Evolutionary conservation across 331 rosid genomes (phyloP).

Genomic region (Saraca asoca): DNA sequence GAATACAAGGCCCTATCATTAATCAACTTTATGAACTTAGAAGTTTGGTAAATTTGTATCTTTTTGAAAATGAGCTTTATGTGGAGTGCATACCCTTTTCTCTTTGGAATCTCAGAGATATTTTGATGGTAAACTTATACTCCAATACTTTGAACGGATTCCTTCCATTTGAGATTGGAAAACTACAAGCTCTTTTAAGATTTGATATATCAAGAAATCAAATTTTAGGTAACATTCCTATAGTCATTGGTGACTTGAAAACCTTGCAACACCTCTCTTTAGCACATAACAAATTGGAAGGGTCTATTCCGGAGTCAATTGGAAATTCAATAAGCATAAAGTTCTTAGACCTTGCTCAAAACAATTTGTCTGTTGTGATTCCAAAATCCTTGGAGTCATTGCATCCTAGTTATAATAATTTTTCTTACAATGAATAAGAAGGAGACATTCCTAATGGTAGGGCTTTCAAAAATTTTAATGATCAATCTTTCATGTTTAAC

Average conservation of each 20-base stretch:
- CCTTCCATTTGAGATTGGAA: slow-evolving; percentile 17
- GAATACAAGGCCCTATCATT: background rate
- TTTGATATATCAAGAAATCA: slow-evolving; percentile 37
- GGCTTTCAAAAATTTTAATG: slow-evolving; percentile 9
- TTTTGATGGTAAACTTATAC: slow-evolving; percentile 9
- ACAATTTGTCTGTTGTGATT: slow-evolving; percentile 35
- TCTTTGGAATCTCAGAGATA: slow-evolving; percentile 9
- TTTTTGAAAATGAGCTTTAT: background rate
- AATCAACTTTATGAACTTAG: background rate
- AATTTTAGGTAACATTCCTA: slow-evolving; percentile 34
- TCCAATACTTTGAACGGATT: slow-evolving; percentile 31
- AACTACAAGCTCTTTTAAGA: slow-evolving; percentile 1
- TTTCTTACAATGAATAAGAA: slow-evolving; percentile 37
- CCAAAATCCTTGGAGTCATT: slow-evolving; percentile 36
- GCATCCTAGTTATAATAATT: slow-evolving; percentile 27
- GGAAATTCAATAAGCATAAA: slow-evolving; percentile 14
- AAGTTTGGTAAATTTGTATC: background rate
- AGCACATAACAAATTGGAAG: slow-evolving; percentile 23
- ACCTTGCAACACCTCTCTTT: slow-evolving; percentile 29
- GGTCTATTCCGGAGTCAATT: slow-evolving; percentile 29
- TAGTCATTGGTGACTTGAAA: background rate
- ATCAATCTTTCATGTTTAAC: slow-evolving; percentile 27
- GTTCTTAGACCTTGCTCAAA: slow-evolving; percentile 36
- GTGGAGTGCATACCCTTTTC: slow-evolving; percentile 5
- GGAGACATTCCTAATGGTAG: slow-evolving; percentile 39